These are phyloP conservation scores for Deuterostichococcus epilithicus DNA, from an alignment of 139 green algal genomes.

Conservation along the genomic window DNA sequence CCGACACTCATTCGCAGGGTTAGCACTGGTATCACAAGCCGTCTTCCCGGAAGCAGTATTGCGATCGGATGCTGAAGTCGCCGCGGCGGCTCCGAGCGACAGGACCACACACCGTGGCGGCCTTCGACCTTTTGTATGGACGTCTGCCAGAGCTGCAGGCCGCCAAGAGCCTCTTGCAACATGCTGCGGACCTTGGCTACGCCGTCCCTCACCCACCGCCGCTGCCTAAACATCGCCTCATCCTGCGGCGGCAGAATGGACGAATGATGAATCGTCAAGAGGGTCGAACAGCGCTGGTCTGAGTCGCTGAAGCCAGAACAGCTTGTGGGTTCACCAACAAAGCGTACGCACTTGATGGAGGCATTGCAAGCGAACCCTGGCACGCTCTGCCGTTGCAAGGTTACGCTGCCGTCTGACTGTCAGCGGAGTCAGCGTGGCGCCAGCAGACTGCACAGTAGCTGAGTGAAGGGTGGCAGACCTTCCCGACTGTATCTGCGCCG, in stretches of 20 bases:
- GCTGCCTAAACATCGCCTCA: background rate
- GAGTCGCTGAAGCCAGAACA: background rate
- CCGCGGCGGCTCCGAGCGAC: background rate
- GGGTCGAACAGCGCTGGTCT: too few species aligned
- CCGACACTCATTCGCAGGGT: background rate
- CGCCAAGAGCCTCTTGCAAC: background rate
- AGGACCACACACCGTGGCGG: conserved; percentile 14
- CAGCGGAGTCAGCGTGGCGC: background rate
- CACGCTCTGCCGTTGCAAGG: background rate
- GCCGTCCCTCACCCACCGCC: too few species aligned
- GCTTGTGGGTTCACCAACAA: too few species aligned
- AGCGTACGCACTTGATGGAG: background rate
- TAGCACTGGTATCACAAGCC: background rate
- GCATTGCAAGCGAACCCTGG: background rate
- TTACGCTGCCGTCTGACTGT: background rate
- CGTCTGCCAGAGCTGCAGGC: conserved; percentile 14
- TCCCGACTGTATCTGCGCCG: background rate
- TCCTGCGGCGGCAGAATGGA: background rate
- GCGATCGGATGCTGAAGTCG: background rate
- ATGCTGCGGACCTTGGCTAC: background rate
- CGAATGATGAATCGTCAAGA: too few species aligned
- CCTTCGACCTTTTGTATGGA: conserved; percentile 21
- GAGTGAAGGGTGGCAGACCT: background rate
- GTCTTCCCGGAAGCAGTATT: background rate
- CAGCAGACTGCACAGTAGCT: background rate